Percentiles rank a stretch among this genome's conserved stretches.
Conservation (phyloP, 139 green algal genomes). For the Mesotaenium endlicherianum region DNA sequence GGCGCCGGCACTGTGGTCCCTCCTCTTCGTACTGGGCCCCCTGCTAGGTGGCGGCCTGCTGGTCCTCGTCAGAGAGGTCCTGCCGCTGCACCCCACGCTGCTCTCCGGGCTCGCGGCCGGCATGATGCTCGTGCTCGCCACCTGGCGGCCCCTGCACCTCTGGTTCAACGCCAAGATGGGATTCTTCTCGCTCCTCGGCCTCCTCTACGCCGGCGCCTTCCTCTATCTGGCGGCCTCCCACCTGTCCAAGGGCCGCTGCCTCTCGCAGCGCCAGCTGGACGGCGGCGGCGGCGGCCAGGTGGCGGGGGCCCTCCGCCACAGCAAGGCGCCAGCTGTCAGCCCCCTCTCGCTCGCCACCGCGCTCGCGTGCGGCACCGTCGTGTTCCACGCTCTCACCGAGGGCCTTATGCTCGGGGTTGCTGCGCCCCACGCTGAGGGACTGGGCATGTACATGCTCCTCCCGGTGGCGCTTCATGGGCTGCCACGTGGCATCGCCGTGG, state of each 20-base stretch:
- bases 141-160: slow-evolving; percentile 30
- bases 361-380: slow-evolving; percentile 7
- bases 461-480: slow-evolving; percentile 21
- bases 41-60: slow-evolving; percentile 1
- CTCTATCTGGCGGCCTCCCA: neutral
- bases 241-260: neutral
- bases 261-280: neutral
- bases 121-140: slow-evolving; percentile 10
- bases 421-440: neutral
- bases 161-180: neutral
- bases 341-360: neutral
- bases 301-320: neutral
- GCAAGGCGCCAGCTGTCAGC: neutral
- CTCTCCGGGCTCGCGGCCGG: slow-evolving; percentile 20
- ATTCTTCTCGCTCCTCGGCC: neutral
- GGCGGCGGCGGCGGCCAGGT: neutral
- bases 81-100: neutral
- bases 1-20: neutral
- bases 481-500: slow-evolving; percentile 26
- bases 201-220: slow-evolving; percentile 6
- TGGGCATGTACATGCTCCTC: slow-evolving; percentile 42
- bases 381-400: slow-evolving; percentile 16
- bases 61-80: neutral
- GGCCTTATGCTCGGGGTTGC: slow-evolving; percentile 24
- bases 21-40: slow-evolving; percentile 28